Evolutionary conservation across 73 alveolate species (phyloP).

Genomic region (Paramecium pentaurelia): DNA sequence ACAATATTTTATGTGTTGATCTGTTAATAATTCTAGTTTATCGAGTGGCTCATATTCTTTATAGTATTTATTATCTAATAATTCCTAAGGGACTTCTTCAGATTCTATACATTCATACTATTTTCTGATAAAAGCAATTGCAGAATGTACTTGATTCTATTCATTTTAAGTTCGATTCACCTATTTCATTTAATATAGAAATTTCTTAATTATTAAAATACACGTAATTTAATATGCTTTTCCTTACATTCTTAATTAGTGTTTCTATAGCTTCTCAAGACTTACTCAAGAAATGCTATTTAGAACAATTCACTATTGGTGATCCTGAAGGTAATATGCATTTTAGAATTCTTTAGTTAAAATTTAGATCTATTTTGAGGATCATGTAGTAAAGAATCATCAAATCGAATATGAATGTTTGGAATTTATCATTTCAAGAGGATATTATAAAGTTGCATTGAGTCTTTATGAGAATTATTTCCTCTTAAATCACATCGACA

Average conservation of each 20-base stretch:
- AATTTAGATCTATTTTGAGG: neutral
- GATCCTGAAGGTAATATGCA: conserved; percentile 27
- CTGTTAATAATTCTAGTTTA: neutral
- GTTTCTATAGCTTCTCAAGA: neutral
- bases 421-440: conserved; percentile 34
- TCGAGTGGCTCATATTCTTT: neutral
- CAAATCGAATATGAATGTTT: conserved; percentile 2
- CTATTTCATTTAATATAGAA: neutral
- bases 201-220: conserved; percentile 18
- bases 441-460: conserved; percentile 32
- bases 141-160: neutral
- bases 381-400: neutral
- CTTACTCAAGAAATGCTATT: conserved; percentile 6
- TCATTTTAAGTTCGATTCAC: neutral
- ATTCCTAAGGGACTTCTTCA: neutral
- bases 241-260: neutral
- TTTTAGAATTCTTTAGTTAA: neutral
- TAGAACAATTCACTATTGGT: conserved; percentile 34
- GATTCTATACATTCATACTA: neutral
- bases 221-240: conserved; percentile 40
- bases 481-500: conserved; percentile 1
- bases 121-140: neutral
- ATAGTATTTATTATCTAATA: neutral
- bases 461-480: conserved; percentile 16
- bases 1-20: neutral